A percentile compares a stretch with the other conserved stretches of the same genome.
Evolutionary conservation across 2,329 filamentous ascomycete species (phyloP).

Genomic region (Botrytis aclada): DNA sequence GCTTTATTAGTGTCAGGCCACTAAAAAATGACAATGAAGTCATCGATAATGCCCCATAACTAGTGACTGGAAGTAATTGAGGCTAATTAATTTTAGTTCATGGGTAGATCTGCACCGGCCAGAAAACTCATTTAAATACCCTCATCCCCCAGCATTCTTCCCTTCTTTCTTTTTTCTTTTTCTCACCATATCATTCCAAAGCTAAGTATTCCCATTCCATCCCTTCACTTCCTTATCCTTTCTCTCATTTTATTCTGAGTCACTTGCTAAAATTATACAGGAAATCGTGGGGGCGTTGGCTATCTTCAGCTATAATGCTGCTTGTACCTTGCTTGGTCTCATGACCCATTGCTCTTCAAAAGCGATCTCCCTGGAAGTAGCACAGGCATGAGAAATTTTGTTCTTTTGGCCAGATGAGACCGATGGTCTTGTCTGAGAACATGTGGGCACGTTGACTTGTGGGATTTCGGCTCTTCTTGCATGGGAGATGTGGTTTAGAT

Average conservation of each 20-base stretch:
- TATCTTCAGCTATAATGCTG: background rate
- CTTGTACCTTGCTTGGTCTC: background rate
- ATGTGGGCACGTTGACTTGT: background rate
- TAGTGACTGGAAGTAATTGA: background rate
- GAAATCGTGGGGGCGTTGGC: background rate
- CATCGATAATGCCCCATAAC: background rate
- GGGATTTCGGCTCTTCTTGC: background rate
- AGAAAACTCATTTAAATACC: background rate
- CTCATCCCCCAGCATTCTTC: background rate
- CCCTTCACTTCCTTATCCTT: background rate
- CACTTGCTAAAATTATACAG: background rate
- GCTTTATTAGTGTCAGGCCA: background rate
- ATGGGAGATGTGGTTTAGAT: background rate
- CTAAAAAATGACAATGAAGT: background rate
- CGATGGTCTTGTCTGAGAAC: background rate
- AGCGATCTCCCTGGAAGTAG: background rate
- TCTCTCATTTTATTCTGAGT: too few species aligned
- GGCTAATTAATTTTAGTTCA: background rate
- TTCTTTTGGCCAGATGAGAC: constrained; percentile 1
- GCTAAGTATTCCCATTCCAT: background rate
- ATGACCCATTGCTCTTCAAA: background rate
- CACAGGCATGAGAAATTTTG: background rate
- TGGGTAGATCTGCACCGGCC: background rate
- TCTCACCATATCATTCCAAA: background rate
- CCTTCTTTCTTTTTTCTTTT: background rate